Percentiles rank a stretch among this genome's conserved stretches.
Evolutionary conservation across 345 rosid genomes (phyloP).

Genomic region (Gossypium mustelinum): DNA sequence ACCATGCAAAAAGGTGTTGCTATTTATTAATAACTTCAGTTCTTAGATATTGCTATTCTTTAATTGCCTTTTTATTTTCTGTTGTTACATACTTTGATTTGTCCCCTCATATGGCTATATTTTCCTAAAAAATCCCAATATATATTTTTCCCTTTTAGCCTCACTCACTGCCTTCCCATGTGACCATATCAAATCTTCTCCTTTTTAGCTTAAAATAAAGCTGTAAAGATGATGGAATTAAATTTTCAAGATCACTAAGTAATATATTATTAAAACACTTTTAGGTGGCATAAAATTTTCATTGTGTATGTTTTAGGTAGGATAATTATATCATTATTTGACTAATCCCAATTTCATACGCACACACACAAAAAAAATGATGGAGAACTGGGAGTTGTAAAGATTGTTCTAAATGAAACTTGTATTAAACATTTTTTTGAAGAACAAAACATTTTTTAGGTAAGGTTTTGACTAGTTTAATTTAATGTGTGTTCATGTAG

Average conservation of each 20-base stretch:
- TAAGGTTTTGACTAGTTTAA: no score
- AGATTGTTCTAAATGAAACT: neutral
- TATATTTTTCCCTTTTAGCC: neutral
- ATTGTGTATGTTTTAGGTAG: neutral
- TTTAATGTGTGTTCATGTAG: neutral
- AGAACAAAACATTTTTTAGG: no score
- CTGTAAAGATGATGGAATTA: neutral
- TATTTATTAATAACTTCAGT: neutral
- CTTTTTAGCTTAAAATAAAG: neutral
- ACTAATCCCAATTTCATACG: neutral
- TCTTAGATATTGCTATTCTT: neutral
- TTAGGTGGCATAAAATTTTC: neutral
- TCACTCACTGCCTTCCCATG: neutral
- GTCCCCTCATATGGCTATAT: constrained; percentile 15
- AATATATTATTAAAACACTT: neutral
- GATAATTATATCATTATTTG: neutral
- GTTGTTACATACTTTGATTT: no score
- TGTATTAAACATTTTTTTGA: neutral
- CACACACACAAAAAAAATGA: neutral
- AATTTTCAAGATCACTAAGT: neutral
- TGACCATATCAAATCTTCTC: neutral
- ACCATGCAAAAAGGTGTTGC: constrained; percentile 12
- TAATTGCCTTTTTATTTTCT: neutral
- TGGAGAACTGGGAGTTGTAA: neutral
- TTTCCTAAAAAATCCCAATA: neutral